phyloP scores from a whole-genome alignment of 345 rosid species.

The Toxicodendron radicans region DNA sequence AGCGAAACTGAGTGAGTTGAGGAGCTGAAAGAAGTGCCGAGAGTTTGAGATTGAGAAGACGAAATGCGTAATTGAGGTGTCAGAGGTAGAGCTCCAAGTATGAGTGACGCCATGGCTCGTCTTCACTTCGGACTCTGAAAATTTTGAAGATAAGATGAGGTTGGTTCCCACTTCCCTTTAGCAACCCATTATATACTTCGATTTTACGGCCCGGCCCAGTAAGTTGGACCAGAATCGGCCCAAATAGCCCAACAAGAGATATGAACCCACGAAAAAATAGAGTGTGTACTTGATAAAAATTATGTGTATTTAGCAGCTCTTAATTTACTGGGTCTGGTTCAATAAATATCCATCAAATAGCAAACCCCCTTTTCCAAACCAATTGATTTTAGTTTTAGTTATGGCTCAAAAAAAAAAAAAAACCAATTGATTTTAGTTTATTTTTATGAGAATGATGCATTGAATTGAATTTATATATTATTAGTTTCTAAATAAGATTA shows the following conservation, averaged over 20 bases:
- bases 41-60: constrained; percentile 50
- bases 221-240: background rate
- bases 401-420: too few relatives aligned
- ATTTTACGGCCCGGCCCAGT: background rate
- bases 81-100: constrained; percentile 46
- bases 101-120: constrained; percentile 55
- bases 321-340: too few relatives aligned
- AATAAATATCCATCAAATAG: too few relatives aligned
- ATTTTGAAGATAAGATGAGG: constrained; percentile 13
- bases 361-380: too few relatives aligned
- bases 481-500: too few relatives aligned
- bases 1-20: constrained; percentile 32
- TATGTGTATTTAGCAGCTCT: too few relatives aligned
- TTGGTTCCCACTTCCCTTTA: background rate
- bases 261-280: background rate
- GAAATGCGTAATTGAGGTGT: constrained; percentile 36
- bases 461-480: too few relatives aligned
- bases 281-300: too few relatives aligned
- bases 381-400: too few relatives aligned
- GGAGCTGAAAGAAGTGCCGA: constrained; percentile 38
- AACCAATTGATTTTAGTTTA: too few relatives aligned
- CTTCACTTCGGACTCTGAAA: background rate
- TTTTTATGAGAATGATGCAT: too few relatives aligned
- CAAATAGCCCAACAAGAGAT: too few relatives aligned
- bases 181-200: background rate